Evolutionary conservation across 2,329 filamentous ascomycete genomes (phyloP), one percentile per base, ranked within the genome.

Genomic region (Cordyceps tenuipes): DNA sequence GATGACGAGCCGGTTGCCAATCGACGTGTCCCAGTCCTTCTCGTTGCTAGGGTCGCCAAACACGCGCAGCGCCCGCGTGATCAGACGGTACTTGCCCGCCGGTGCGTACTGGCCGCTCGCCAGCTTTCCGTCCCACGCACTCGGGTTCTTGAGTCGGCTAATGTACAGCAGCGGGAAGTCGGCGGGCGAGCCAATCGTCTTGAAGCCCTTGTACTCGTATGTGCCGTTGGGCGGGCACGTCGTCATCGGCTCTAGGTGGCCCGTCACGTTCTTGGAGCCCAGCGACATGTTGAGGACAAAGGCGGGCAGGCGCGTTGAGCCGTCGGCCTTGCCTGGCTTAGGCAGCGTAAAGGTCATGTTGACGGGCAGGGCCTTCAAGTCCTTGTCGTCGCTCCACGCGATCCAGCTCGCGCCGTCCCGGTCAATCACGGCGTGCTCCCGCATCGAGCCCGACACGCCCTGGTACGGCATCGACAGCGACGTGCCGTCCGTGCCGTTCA

Each of bases 21-120:
- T 72, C 23, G 68, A 66, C 1, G 70, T 65, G 29, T 83, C 80
- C 69, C 79, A 84, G 53, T 83, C 78, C 4, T 68, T 69, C 2
- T 70, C 62, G 59, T 76, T 71, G 15, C 70, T 67, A 39, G 70
- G 68, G 60, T 83, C 73, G 5, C 81, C 81, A 65, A 79, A 81
- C 61, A 84, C 75, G 61, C 74, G 75, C 63, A 84, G 68, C 2
- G 80, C 77, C 60, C 75, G 74, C 34, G 82, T 71, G 1, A 72
- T 71, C 54, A 83, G 71, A 68, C 76, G 78, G 69, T 84, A 84
- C 31, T 67, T 65, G 12, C 81, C 82, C 0, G 73, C 71, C 0
- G 79, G 76, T 1, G 75, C 80, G 62, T 78, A 81, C 1, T 65
- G 71, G 15, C 79, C 80, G 10, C 77, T 74, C 0, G 71, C 70